Evolutionary conservation across 768 basidiomycete species (phyloP).

Genomic region (Psilocybe sp.): DNA sequence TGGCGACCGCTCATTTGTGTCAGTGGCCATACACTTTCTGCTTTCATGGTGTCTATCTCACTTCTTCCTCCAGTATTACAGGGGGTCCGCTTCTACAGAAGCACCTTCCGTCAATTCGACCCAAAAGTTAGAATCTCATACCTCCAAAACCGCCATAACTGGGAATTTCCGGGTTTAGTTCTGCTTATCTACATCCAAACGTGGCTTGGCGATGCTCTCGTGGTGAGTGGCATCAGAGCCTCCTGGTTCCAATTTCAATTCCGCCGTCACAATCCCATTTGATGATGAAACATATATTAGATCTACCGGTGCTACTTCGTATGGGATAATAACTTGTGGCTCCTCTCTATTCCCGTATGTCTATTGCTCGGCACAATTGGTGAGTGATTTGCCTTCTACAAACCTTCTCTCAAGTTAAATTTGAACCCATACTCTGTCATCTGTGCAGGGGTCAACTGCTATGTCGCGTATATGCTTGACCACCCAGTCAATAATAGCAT

Average conservation of each 20-base stretch:
- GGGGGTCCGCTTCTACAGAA: constrained; percentile 17
- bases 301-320: constrained; percentile 28
- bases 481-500: too few relatives aligned
- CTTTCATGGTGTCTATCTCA: not conserved
- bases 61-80: constrained; percentile 6
- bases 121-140: constrained; percentile 2
- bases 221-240: constrained; percentile 13
- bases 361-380: constrained; percentile 20
- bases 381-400: not conserved
- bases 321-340: constrained; percentile 19
- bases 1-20: constrained; percentile 23
- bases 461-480: constrained; percentile 22
- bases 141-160: constrained; percentile 11
- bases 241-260: not conserved
- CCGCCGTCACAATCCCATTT: not conserved
- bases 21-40: not conserved
- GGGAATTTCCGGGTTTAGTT: constrained; percentile 20
- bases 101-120: constrained; percentile 10
- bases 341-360: constrained; percentile 20
- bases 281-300: constrained; percentile 8
- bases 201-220: constrained; percentile 23
- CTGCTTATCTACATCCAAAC: constrained; percentile 18
- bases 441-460: constrained; percentile 16
- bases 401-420: not conserved
- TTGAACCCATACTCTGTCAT: not conserved